Evolutionary conservation across 1,284 basidiomycete species (phyloP).

Genomic region (Ganoderma boninense): DNA sequence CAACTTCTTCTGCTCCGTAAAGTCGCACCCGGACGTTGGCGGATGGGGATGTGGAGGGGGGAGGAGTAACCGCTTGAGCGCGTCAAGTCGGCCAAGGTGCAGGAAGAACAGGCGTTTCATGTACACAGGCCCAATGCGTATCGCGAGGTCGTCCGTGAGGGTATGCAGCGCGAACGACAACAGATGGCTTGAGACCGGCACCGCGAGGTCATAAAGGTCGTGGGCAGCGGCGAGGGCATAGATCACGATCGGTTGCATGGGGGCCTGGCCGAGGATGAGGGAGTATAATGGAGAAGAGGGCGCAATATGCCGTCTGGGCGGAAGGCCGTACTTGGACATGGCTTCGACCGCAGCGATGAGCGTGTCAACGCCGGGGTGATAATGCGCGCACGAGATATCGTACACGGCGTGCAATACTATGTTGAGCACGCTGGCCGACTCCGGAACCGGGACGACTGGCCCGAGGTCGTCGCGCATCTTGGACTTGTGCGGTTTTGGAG

Average conservation of each 20-base stretch:
- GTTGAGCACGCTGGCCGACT: constrained; percentile 46
- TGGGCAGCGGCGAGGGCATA: constrained; percentile 46
- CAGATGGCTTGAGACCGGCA: constrained; percentile 45
- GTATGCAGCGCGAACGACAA: constrained; percentile 44
- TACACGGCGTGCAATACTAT: constrained; percentile 48
- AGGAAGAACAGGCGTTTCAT: constrained; percentile 51
- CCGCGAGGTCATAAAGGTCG: constrained; percentile 47
- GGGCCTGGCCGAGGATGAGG: constrained; percentile 45
- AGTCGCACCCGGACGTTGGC: constrained; percentile 46
- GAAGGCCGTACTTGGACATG: constrained; percentile 43
- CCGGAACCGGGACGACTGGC: constrained; percentile 43
- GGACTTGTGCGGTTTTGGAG: constrained; percentile 29
- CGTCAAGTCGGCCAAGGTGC: constrained; percentile 50
- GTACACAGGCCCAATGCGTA: constrained; percentile 46
- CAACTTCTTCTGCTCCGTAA: constrained; percentile 49
- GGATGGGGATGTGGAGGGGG: constrained; percentile 48
- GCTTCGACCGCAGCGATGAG: constrained; percentile 44
- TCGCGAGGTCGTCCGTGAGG: constrained; percentile 45
- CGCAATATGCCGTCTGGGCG: constrained; percentile 35
- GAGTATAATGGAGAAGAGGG: constrained; percentile 41
- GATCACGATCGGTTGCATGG: constrained; percentile 44
- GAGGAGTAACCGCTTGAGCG: constrained; percentile 48
- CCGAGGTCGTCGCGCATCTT: constrained; percentile 37
- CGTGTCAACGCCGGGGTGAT: constrained; percentile 43
- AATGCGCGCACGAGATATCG: constrained; percentile 46